Evolutionary conservation across 345 rosid species (phyloP).

Genomic region (Citrus glauca): DNA sequence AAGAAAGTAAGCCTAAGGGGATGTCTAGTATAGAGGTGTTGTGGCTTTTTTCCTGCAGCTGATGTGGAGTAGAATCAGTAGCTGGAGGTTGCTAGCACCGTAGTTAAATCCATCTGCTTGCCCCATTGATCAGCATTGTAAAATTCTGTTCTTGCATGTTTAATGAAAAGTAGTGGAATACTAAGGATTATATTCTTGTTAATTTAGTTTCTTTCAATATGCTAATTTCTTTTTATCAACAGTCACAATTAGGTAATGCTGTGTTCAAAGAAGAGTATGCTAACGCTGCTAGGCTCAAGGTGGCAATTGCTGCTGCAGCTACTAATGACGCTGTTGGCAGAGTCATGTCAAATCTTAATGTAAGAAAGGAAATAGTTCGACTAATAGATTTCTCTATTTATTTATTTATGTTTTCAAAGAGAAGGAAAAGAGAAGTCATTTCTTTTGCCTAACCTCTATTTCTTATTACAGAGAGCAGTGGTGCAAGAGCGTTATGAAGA

Average conservation of each 20-base stretch:
- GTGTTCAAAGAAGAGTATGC: slow-evolving; percentile 62
- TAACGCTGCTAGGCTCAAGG: slow-evolving; percentile 85
- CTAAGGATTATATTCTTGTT: not conserved
- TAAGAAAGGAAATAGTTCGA: slow-evolving; percentile 20
- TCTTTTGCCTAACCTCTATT: slow-evolving; percentile 7
- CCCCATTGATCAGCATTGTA: not conserved
- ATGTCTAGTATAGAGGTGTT: no score
- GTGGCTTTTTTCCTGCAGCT: not conserved
- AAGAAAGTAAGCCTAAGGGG: not conserved
- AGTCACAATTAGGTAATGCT: slow-evolving; percentile 65
- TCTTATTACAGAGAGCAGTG: slow-evolving; percentile 59
- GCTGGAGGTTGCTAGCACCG: not conserved
- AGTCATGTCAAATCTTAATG: slow-evolving; percentile 61
- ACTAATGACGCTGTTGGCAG: slow-evolving; percentile 71
- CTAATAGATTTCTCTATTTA: not conserved
- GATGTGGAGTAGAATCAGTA: not conserved
- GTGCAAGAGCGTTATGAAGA: slow-evolving; percentile 71
- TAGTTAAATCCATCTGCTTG: not conserved
- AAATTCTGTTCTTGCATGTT: not conserved
- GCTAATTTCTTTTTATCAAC: slow-evolving; percentile 15
- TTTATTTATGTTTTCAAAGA: not conserved
- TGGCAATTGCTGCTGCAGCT: slow-evolving; percentile 87
- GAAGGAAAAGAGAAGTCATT: not conserved
- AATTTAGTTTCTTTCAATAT: not conserved
- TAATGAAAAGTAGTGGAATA: not conserved